Evolutionary conservation across 148 eudicot species (phyloP), one percentile per base, ranked within the genome.

Genomic region (Rhododendron henanense): DNA sequence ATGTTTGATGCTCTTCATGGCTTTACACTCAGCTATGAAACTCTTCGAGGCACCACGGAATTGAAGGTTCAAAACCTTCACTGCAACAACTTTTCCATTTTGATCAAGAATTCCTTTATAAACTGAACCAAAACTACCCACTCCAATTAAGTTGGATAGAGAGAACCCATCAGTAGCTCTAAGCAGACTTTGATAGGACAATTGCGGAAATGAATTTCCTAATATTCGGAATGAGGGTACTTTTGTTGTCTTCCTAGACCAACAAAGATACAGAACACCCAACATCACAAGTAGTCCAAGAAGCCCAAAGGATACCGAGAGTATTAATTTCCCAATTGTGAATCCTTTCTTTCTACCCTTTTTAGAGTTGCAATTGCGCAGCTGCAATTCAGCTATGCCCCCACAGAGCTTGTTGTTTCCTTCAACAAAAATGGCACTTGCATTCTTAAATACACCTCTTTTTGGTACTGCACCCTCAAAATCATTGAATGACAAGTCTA

Each of bases 401-500:
- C 48, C 48, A 45, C 48, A 45, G 1, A 45, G 10, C 48, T 7
- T 45, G 48, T 45, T 45, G 10, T 45, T 45, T 45, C 48, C 48
- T 45, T 45, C 10, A 45, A 45, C 10, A 45, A 10, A 45, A 45
- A 45, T 45, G 48, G 48, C 48, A 0, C 10, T 45, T 45, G 18
- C 1, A 14, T 55, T 45, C 10, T 45, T 45, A 45, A 45, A 45
- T 21, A 69, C 78, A 21, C 85, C 78, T 45, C 0, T 67, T 44
- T 35, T 5, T 14, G 79, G 85, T 41, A 83, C 51, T 2, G n/a
- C 79, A 3, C 48, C 85, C 59, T 67, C 63, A 14, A 83, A 50
- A 5, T 71, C 59, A 69, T 83, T 83, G 85, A 83, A 83, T 15
- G 85, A 83, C 14, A 83, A 3, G 21, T 83, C 45, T 51, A 83